These are phyloP conservation scores for Spathaspora boniae DNA, from an alignment of 805 yeast species.

Conservation along the genomic window DNA sequence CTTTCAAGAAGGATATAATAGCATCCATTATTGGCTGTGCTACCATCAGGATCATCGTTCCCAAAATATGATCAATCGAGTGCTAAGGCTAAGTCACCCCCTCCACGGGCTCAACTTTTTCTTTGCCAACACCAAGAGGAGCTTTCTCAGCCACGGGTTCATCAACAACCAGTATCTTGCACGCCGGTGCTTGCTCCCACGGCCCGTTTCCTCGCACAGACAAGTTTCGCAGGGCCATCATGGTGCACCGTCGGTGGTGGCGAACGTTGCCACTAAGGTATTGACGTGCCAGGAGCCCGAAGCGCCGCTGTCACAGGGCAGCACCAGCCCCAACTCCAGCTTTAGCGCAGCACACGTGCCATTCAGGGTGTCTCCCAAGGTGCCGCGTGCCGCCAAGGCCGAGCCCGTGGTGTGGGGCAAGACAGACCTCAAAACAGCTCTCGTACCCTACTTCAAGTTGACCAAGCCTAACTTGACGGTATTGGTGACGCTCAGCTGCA, in stretches of 20 bases:
- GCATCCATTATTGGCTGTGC: too few relatives aligned
- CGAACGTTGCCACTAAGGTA: slow-evolving; percentile 42
- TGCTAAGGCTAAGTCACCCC: slow-evolving; percentile 8
- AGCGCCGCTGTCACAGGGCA: slow-evolving; percentile 20
- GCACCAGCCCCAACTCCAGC: slow-evolving; percentile 22
- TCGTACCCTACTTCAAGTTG: slow-evolving; percentile 69
- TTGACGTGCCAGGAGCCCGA: slow-evolving; percentile 43
- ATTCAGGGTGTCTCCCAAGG: slow-evolving; percentile 51
- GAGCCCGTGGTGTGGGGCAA: slow-evolving; percentile 5
- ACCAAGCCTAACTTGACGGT: slow-evolving; percentile 88
- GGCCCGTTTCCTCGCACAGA: background rate
- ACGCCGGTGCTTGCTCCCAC: background rate
- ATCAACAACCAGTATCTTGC: slow-evolving; percentile 21
- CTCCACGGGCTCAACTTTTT: slow-evolving; percentile 32
- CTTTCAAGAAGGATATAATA: too few relatives aligned
- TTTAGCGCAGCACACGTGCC: slow-evolving; percentile 46
- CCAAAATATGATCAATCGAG: too few relatives aligned
- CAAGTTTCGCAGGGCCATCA: background rate
- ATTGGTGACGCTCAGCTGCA: slow-evolving; percentile 84
- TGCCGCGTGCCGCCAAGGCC: slow-evolving; percentile 4
- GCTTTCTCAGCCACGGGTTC: slow-evolving; percentile 29
- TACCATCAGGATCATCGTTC: too few relatives aligned
- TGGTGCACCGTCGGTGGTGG: slow-evolving; percentile 15
- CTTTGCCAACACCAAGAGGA: slow-evolving; percentile 32
- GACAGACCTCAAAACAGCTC: slow-evolving; percentile 32